phyloP scores from a whole-genome alignment of 768 basidiomycete genomes.

The Tulasnella sp. region DNA sequence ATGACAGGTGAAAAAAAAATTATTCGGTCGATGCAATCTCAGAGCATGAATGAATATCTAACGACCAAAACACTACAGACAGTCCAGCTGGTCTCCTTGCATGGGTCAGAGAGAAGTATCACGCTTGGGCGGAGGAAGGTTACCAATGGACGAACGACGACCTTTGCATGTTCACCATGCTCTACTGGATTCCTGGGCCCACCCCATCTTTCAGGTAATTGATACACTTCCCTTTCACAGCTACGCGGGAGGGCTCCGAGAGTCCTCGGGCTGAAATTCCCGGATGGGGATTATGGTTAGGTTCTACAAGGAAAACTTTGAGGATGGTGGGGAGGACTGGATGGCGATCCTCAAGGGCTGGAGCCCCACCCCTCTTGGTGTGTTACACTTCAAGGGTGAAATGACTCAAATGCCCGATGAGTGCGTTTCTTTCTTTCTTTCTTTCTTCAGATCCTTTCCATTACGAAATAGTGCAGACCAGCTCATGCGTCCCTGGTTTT shows the following conservation, averaged over 20 bases:
- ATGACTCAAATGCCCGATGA: conserved; percentile 4
- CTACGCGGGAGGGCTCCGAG: too few species aligned
- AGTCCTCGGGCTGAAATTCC: too few species aligned
- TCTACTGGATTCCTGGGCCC: conserved; percentile 13
- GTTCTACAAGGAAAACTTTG: conserved; percentile 3
- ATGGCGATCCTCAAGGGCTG: not conserved
- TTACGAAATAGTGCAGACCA: too few species aligned
- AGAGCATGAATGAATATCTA: not conserved
- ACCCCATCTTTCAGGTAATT: conserved; percentile 1
- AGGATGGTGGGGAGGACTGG: not conserved
- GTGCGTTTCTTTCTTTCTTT: not conserved
- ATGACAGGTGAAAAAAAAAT: conserved; percentile 10
- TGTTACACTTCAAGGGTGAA: conserved; percentile 7
- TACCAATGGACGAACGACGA: conserved; percentile 14
- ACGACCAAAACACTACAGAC: not conserved
- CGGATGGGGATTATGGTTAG: too few species aligned
- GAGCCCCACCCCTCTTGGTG: not conserved
- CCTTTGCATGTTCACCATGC: conserved; percentile 4
- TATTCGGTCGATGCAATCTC: not conserved
- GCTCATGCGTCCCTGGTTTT: not conserved
- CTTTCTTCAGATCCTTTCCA: too few species aligned
- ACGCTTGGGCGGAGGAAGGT: conserved; percentile 1
- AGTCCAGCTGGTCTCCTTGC: conserved; percentile 13
- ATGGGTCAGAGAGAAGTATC: conserved; percentile 12
- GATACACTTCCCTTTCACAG: not conserved